Evolutionary conservation across 1,139 yeast species (phyloP).

Genomic region (Saccharomyces hybrid): DNA sequence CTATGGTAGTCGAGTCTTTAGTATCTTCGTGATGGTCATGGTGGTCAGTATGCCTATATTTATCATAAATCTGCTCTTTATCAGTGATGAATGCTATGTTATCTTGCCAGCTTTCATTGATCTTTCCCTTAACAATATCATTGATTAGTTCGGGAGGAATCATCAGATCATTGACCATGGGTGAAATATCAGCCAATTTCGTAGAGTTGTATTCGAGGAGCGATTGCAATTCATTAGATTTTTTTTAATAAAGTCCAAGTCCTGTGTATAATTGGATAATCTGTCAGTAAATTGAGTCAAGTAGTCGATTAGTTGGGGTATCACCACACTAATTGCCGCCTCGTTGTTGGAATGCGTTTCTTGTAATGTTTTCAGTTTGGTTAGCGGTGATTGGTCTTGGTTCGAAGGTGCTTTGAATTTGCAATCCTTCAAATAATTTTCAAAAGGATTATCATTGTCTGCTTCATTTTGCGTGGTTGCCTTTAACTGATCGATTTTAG

Average conservation of each 20-base stretch:
- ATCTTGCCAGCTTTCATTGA: conserved; percentile 50
- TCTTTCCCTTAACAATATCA: conserved; percentile 42
- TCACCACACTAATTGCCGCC: conserved; percentile 14
- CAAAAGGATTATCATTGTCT: not conserved
- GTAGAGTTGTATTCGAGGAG: conserved; percentile 49
- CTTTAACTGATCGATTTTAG: not conserved
- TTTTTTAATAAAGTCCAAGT: conserved; percentile 48
- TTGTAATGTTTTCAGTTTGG: conserved; percentile 16
- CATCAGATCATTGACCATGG: conserved; percentile 63
- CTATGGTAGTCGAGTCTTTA: conserved; percentile 4
- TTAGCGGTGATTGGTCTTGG: conserved; percentile 1
- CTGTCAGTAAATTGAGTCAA: conserved; percentile 45
- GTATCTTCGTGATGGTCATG: conserved; percentile 4
- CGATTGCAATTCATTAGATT: conserved; percentile 51
- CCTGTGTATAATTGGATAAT: conserved; percentile 50
- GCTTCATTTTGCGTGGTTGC: not conserved
- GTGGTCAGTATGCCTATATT: conserved; percentile 26
- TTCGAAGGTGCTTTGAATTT: not conserved
- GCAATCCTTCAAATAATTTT: conserved; percentile 1
- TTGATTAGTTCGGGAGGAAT: conserved; percentile 62
- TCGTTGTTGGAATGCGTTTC: conserved; percentile 16
- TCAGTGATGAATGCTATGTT: conserved; percentile 51
- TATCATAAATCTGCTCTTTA: conserved; percentile 44
- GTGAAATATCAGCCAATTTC: conserved; percentile 51
- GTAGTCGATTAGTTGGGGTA: conserved; percentile 25